These are phyloP conservation scores for Yamadazyma buinensis DNA, from an alignment of 1,139 yeast species.

Conservation along the genomic window DNA sequence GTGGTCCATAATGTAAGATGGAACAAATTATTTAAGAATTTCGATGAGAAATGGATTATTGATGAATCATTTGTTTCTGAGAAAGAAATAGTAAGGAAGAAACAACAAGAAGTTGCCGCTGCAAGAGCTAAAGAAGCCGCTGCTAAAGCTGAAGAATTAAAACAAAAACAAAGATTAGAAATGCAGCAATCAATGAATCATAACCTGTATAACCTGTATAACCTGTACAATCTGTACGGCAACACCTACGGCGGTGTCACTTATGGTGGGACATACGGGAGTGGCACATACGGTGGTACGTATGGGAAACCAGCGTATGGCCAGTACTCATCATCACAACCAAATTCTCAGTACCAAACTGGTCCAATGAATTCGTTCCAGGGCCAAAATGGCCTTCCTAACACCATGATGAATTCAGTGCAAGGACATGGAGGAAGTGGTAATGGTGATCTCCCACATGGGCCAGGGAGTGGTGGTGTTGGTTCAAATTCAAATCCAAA, in stretches of 20 bases:
- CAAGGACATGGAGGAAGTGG: no score
- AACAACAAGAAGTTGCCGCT: constrained; percentile 61
- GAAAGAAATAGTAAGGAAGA: constrained; percentile 69
- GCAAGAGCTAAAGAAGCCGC: constrained; percentile 58
- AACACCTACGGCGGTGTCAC: constrained; percentile 27
- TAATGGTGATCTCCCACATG: background rate
- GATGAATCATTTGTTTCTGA: constrained; percentile 83
- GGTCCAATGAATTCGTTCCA: constrained; percentile 1
- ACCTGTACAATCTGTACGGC: no score
- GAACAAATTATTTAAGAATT: constrained; percentile 68
- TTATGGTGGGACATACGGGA: constrained; percentile 23
- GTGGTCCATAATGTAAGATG: constrained; percentile 85
- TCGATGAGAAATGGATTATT: constrained; percentile 88
- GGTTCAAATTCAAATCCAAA: constrained; percentile 15
- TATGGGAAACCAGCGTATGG: constrained; percentile 20
- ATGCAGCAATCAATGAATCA: constrained; percentile 26
- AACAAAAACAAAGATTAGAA: constrained; percentile 37
- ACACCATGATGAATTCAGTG: no score
- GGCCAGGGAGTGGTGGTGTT: no score
- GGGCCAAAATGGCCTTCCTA: background rate
- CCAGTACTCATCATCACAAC: background rate
- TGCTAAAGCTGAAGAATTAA: constrained; percentile 47
- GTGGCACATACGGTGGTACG: constrained; percentile 16
- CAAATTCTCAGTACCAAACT: background rate
- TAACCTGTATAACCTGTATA: no score